Conservation (phyloP, 768 basidiomycete species). For the Filobasidium wieringae region DNA sequence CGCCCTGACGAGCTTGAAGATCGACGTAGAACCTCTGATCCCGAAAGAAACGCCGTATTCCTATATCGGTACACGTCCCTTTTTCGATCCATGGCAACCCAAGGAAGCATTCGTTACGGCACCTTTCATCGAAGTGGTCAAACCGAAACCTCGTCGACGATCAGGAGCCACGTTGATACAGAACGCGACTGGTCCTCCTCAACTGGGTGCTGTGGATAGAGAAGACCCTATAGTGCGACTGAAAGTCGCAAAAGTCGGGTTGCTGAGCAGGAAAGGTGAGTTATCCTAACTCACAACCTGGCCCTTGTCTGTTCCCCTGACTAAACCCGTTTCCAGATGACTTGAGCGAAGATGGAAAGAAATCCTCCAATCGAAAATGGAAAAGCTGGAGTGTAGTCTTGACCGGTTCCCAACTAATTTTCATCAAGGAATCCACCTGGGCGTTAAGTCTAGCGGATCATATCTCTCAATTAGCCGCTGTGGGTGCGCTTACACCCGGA, state of each 20-base stretch:
- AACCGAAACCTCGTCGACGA: slow-evolving; percentile 11
- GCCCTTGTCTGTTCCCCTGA: neutral
- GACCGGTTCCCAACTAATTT: slow-evolving; percentile 78
- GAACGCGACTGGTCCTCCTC: slow-evolving; percentile 4
- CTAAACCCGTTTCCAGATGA: slow-evolving; percentile 43
- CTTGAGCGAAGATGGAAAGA: slow-evolving; percentile 60
- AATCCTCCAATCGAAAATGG: slow-evolving; percentile 72
- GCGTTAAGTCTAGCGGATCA: slow-evolving; percentile 31
- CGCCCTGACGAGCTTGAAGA: slow-evolving; percentile 17
- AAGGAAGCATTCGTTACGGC: slow-evolving; percentile 32
- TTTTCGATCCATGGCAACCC: slow-evolving; percentile 30
- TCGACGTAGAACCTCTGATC: slow-evolving; percentile 31
- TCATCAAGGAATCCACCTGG: slow-evolving; percentile 50
- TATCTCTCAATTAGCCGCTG: slow-evolving; percentile 3
- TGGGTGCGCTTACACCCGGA: slow-evolving; percentile 7
- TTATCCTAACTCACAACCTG: neutral
- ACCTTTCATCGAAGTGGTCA: slow-evolving; percentile 23
- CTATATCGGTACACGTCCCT: slow-evolving; percentile 32
- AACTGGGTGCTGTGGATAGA: neutral
- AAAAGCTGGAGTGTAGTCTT: slow-evolving; percentile 69
- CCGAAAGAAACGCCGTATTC: slow-evolving; percentile 37
- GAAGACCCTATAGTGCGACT: slow-evolving; percentile 38
- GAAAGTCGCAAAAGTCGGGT: slow-evolving; percentile 66
- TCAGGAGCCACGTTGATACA: slow-evolving; percentile 2
- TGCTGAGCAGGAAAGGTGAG: slow-evolving; percentile 59